These are phyloP conservation scores for Bretschneidera sinensis DNA, from an alignment of 345 rosid genomes.

Conservation along the genomic window DNA sequence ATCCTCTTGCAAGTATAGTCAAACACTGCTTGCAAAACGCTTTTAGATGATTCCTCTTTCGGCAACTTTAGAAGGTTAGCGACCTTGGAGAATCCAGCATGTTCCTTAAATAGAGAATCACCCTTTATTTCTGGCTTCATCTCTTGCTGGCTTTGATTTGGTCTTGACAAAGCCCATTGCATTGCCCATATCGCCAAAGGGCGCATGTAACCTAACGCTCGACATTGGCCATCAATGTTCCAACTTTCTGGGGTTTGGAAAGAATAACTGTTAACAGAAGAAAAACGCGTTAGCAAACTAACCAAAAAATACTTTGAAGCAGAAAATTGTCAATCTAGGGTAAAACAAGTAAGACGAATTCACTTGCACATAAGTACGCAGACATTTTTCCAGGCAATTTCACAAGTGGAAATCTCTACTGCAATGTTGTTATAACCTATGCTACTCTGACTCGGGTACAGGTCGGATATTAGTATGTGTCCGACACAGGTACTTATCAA, in stretches of 20 bases:
- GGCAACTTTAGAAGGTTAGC: constrained; percentile 73
- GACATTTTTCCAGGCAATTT: too few species aligned
- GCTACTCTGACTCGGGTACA: too few species aligned
- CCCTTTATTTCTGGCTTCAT: constrained; percentile 25
- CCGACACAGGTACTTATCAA: too few species aligned
- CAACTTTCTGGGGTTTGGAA: constrained; percentile 95
- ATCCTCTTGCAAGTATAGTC: constrained; percentile 67
- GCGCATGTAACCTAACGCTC: constrained; percentile 77
- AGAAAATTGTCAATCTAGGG: too few species aligned
- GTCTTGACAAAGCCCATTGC: constrained; percentile 80
- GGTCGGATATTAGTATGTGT: too few species aligned
- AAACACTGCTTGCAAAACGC: constrained; percentile 50
- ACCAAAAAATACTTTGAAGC: too few species aligned
- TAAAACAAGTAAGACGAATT: too few species aligned
- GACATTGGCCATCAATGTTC: constrained; percentile 57
- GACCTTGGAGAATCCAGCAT: constrained; percentile 54
- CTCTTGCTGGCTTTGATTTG: constrained; percentile 28
- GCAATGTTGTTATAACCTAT: too few species aligned
- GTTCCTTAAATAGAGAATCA: constrained; percentile 30
- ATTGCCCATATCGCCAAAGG: constrained; percentile 92
- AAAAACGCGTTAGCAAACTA: too few species aligned
- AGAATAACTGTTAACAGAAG: constrained; percentile 58
- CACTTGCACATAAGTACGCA: too few species aligned
- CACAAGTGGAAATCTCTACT: too few species aligned
- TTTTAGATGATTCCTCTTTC: constrained; percentile 25